Percentiles rank a stretch among this genome's conserved stretches.
Evolutionary conservation across 495 filamentous ascomycete genomes (phyloP).

Genomic region (Penicillium angulare): DNA sequence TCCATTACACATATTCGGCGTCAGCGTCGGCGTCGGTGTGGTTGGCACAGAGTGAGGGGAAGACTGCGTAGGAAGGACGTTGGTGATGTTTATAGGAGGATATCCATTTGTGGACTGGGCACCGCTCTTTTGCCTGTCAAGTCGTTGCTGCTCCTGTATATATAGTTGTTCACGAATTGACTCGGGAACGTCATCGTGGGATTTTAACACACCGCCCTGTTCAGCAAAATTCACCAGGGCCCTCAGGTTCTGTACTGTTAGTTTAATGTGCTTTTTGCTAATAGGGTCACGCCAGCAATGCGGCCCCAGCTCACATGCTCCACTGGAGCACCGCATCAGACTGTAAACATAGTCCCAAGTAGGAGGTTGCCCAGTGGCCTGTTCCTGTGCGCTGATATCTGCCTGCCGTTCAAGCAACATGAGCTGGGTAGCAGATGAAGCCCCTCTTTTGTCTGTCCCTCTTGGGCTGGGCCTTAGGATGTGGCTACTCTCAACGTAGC

Average conservation of each 20-base stretch:
- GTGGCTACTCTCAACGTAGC: conserved; percentile 6
- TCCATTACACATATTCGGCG: neutral
- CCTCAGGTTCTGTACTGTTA: conserved; percentile 1
- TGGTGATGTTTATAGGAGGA: conserved; percentile 14
- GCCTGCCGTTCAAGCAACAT: too few species aligned
- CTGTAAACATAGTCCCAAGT: conserved; percentile 26
- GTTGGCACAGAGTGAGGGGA: neutral
- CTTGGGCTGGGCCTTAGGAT: too few species aligned
- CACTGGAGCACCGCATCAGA: conserved; percentile 24
- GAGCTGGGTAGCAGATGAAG: too few species aligned
- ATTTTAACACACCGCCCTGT: conserved; percentile 13
- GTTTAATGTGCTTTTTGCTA: conserved; percentile 27
- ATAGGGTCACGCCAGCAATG: conserved; percentile 28
- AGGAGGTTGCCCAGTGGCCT: conserved; percentile 13
- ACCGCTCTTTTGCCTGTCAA: conserved; percentile 11
- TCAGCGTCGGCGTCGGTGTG: neutral
- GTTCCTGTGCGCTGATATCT: neutral
- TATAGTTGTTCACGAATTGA: conserved; percentile 14
- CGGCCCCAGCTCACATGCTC: conserved; percentile 17
- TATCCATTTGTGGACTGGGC: neutral
- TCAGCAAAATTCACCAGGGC: conserved; percentile 11
- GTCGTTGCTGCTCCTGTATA: conserved; percentile 24
- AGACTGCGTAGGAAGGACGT: neutral
- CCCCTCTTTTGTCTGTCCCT: too few species aligned
- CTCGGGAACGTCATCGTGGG: conserved; percentile 24